Base-by-base conservation (phyloP, 2,329 filamentous ascomycete species). In the Dothidotthia symphoricarpi region DNA sequence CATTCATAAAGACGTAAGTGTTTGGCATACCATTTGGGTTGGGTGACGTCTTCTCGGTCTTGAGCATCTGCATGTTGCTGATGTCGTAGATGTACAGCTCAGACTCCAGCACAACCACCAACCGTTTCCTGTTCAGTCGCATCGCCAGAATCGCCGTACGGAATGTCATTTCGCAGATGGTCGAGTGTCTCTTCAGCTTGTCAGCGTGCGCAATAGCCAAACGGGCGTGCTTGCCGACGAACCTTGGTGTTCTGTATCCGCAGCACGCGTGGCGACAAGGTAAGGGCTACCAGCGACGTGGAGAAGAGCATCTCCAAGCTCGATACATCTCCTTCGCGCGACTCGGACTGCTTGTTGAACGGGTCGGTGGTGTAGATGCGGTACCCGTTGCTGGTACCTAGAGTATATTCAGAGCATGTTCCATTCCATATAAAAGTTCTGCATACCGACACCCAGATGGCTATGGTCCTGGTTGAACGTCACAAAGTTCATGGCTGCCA, bases 401-500 rank as follows among this genome's bases (percentile, higher is more conserved):
- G 6, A 16, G 41, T 39, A 38, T 46, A 36, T 32, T 51, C 24
- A 51, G 42, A 24, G 31, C 19, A 28, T 17, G 15, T 15, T 17
- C 16, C 8, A 16, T 24, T 8, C 14, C 4, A 6, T 9, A 6
- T 16, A 8, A 12, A 11, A 12, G 16, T 24, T 19, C 30, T 39
- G 69, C 83, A 63, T 75, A 89, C 88, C 91, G 56, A 98, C 90
- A 73, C 91, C 91, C 51, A 98, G 78, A 69, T 91, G 91, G 77
- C 87, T 95, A 74, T 95, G 89, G 75, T 98, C 93, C 75, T 98
- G 93, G 71, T 98, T 98, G 72, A 97, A 98, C 28, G 91, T 96
- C 59, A 98, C 88, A 72, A 95, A 98, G 71, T 98, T 98, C 75
- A 97, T 88, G 28, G 54, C 53, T 32, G 82, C 40, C 47, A 52